Evolutionary conservation across 2,329 filamentous ascomycete species (phyloP), one percentile per base, ranked within the genome.

Genomic region (Aureobasidium subglaciale): DNA sequence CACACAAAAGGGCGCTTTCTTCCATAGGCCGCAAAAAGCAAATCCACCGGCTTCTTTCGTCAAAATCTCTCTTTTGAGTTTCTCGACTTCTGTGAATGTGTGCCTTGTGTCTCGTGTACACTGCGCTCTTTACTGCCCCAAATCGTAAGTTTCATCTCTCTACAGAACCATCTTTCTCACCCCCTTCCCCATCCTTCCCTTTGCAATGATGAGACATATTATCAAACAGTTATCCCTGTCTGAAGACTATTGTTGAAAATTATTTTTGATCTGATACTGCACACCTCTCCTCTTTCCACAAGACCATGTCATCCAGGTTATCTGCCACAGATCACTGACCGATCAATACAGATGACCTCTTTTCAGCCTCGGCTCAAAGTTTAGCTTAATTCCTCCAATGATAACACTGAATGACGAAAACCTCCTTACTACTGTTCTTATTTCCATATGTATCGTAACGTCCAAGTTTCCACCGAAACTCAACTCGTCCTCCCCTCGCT

Each of bases 201-300:
- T 60, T 62, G 59, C 64, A 81, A 90, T 88, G 89, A 92, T 82
- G 85, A 87, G 77, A 79, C 68, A 79, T 78, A 78, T 80, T 79
- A 77, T 82, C 80, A 85, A 79, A 71, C 87, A 93, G 90, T 95
- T 95, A 95, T 95, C 90, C 92, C 92, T 96, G 89, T 88, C 92
- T 93, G 88, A 96, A 95, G 74, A 77, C 77, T 72, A 75, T 73
- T 96, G 91, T 95, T 90, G 91, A 96, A 82, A 83, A 80, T 75
- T 68, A 75, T 79, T 86, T 40, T 40, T 40, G 37, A 40, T 40
- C 37, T 40, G 37, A 40, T 6, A 35, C 32, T 35, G 32, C 32
- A 35, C 32, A 9, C 29, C 3, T 9, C 13, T 30, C 32, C 15
- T 45, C 42, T 32, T 45, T 27, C 5, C 11, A 13, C 42, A 45